Evolutionary conservation across 2,329 filamentous ascomycete genomes (phyloP).

Genomic region (Aureobasidium sp.): DNA sequence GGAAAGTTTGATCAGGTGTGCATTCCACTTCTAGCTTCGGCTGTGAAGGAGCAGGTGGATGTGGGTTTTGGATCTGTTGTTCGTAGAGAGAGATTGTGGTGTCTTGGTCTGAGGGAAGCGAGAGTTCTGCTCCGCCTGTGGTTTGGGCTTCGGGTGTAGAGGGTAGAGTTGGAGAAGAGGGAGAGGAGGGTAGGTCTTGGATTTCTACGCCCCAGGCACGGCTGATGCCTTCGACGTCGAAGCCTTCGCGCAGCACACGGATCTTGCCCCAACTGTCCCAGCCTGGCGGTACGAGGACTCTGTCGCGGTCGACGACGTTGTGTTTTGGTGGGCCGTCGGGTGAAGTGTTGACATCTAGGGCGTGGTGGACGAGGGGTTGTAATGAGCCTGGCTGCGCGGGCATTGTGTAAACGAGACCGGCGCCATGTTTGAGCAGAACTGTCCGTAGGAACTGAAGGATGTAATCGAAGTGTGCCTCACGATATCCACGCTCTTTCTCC

Average conservation of each 20-base stretch:
- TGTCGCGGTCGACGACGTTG: conserved; percentile 57
- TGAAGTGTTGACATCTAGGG: conserved; percentile 75
- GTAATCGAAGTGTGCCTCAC: conserved; percentile 93
- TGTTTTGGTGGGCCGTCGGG: conserved; percentile 52
- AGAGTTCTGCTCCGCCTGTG: conserved; percentile 12
- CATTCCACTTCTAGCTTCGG: conserved; percentile 26
- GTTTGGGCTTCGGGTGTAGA: background rate
- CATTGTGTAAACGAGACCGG: conserved; percentile 61
- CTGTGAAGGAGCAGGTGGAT: conserved; percentile 20
- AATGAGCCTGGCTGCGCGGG: conserved; percentile 58
- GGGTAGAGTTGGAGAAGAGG: background rate
- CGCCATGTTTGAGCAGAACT: conserved; percentile 51
- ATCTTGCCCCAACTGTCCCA: conserved; percentile 99
- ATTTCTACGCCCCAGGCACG: conserved; percentile 55
- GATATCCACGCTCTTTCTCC: conserved; percentile 86
- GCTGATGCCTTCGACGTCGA: conserved; percentile 82
- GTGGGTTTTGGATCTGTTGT: conserved; percentile 23
- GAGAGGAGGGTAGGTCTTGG: conserved; percentile 3
- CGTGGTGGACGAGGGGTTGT: conserved; percentile 73
- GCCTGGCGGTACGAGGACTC: conserved; percentile 88
- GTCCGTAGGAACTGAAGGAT: conserved; percentile 90
- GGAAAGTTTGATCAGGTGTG: conserved; percentile 26
- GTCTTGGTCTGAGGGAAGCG: conserved; percentile 9
- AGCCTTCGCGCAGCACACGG: conserved; percentile 78
- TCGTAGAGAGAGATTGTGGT: conserved; percentile 24